Evolutionary conservation across 257 asterid species (phyloP).

Genomic region (Nicotiana noctiflora): DNA sequence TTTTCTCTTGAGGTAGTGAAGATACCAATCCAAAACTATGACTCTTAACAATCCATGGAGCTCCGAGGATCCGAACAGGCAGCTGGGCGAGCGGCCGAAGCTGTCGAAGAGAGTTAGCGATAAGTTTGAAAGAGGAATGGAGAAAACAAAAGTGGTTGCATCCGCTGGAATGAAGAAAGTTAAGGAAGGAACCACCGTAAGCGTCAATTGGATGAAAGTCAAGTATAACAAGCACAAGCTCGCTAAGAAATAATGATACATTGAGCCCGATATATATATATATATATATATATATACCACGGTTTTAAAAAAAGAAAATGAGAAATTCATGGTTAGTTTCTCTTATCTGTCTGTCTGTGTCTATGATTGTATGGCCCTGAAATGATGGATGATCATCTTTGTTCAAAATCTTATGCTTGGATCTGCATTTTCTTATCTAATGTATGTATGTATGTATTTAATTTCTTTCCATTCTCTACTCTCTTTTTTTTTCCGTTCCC

Average conservation of each 20-base stretch:
- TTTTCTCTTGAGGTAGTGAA: background rate
- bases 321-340: background rate
- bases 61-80: background rate
- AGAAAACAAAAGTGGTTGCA: constrained; percentile 57
- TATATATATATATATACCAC: too few relatives aligned
- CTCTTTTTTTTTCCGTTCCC: background rate
- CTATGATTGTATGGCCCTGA: background rate
- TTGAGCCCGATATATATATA: too few relatives aligned
- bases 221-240: constrained; percentile 44
- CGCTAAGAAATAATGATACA: background rate
- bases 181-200: constrained; percentile 40
- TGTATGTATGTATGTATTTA: background rate
- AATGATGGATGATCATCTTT: background rate
- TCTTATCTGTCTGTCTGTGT: background rate
- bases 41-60: constrained; percentile 20
- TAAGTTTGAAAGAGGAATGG: constrained; percentile 30
- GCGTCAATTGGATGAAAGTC: constrained; percentile 43
- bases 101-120: constrained; percentile 26
- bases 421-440: background rate
- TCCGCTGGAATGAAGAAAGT: constrained; percentile 26
- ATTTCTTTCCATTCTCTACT: background rate
- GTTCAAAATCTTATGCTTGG: background rate
- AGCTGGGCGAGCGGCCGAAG: constrained; percentile 25
- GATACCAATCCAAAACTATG: background rate
- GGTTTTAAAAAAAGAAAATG: background rate